Percentiles rank a stretch among this genome's conserved stretches.
These are phyloP conservation scores for Pleurozium schreberi DNA, from an alignment of 225 moss, liverwort and hornwort species.

Conservation along the genomic window DNA sequence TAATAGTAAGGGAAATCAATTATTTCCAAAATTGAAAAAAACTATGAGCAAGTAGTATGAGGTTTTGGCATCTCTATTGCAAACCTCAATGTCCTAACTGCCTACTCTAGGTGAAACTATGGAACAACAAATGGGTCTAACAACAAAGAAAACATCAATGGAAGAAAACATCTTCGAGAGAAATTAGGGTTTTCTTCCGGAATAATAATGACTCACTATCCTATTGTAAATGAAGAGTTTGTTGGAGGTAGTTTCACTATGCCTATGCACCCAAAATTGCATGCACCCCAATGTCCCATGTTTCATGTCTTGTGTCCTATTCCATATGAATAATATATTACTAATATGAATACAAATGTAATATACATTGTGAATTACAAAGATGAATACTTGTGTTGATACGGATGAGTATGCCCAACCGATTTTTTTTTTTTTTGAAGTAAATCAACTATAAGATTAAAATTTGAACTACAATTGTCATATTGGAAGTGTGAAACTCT, in stretches of 20 bases:
- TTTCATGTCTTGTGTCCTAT: accelerated
- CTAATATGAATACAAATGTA: no score
- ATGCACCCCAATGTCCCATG: no score
- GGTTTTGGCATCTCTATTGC: not conserved
- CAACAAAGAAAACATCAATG: not conserved
- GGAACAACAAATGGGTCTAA: not conserved
- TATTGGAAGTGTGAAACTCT: not conserved
- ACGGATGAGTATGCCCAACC: accelerated
- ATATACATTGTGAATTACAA: not conserved
- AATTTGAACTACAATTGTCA: not conserved
- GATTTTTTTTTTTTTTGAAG: not conserved
- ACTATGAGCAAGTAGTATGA: no score
- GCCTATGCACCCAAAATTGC: not conserved
- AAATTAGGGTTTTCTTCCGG: not conserved
- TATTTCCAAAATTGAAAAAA: not conserved
- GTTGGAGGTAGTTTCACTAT: accelerated
- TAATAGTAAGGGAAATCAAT: not conserved
- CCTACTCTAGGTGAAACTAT: not conserved
- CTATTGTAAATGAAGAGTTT: accelerated
- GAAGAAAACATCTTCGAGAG: no score
- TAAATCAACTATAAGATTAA: not conserved
- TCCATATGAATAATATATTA: no score
- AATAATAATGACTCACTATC: accelerated
- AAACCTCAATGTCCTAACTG: not conserved
- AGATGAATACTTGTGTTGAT: not conserved